Evolutionary conservation across 192 early-diverging fungal genomes (phyloP), one percentile per base, ranked within the genome.

Genomic region (Chytriomyces sp.): DNA sequence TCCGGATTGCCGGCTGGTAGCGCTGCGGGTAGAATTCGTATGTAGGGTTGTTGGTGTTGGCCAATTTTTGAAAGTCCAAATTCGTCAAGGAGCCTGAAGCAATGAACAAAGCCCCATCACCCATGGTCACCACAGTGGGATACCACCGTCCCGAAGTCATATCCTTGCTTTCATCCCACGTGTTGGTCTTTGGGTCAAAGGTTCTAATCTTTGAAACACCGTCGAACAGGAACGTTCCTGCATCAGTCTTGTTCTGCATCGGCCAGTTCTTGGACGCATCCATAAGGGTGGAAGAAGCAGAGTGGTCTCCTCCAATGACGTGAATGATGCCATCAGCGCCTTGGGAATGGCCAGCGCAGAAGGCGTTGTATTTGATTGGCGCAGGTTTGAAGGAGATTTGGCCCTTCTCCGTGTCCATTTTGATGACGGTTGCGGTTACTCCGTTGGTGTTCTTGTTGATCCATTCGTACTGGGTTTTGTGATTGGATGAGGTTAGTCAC

Each of bases 61-160:
- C 46, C 13, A 28, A 7, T 3, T 81, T 61, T 59, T 45, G 4
- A 45, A 76, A 75, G 64, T 80, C 79, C 10, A 80, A 10, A 49
- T 80, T 80, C 23, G 80, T 70, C n/a, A 64, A 53, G 7, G 76
- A n/a, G 11, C 79, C 79, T 28, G 50, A 48, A 24, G 80, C 24
- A 59, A 80, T 80, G 10, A 80, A 28, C 16, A 53, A 16, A 35
- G 24, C 72, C 64, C 67, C 76, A 61, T 77, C 76, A 13, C 8
- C 45, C 50, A 77, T 64, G 18, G 80, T 84, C 13, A 84, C 61
- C 6, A 83, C 80, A 48, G 80, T 83, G 6, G 84, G 84, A 71
- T 85, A 85, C 84, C 84, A 85, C 11, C 84, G 28, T 13, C 61
- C 69, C 16, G 67, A 63, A 5, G 68, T 72, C 83, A 84, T 84